Conservation (phyloP, 768 basidiomycete species). For the Trametes cinnabarina region DNA sequence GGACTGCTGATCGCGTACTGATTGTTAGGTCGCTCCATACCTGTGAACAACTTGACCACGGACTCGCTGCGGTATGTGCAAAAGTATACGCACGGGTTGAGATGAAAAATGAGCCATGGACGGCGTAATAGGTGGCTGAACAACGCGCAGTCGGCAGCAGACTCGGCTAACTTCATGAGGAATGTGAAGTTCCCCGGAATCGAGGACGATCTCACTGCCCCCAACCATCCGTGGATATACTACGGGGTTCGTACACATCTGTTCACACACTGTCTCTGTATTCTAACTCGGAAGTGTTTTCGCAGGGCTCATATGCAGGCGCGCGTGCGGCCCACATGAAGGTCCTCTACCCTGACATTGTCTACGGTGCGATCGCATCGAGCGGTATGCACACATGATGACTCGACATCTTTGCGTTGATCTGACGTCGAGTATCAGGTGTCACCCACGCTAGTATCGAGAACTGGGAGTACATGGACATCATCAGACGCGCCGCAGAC, state of each 20-base stretch:
- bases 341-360: constrained; percentile 82
- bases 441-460: constrained; percentile 83
- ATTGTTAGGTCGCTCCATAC: constrained; percentile 63
- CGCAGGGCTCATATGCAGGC: constrained; percentile 85
- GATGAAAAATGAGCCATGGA: constrained; percentile 9
- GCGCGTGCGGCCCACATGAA: constrained; percentile 92
- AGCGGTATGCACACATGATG: constrained; percentile 51
- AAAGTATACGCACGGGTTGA: neutral
- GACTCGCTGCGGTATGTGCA: constrained; percentile 66
- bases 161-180: constrained; percentile 89
- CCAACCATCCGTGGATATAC: constrained; percentile 84
- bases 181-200: constrained; percentile 74
- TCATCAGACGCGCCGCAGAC: constrained; percentile 70
- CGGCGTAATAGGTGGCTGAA: constrained; percentile 65
- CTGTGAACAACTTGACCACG: constrained; percentile 75
- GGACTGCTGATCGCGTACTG: too few relatives aligned
- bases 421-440: constrained; percentile 37
- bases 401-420: neutral
- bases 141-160: constrained; percentile 85
- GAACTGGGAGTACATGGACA: constrained; percentile 88
- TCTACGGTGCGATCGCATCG: constrained; percentile 86
- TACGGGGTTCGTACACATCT: constrained; percentile 65
- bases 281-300: neutral
- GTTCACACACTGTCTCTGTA: too few relatives aligned
- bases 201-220: constrained; percentile 66